These are phyloP conservation scores for Lepraria neglecta DNA, from an alignment of 495 filamentous ascomycete genomes.

Conservation along the genomic window DNA sequence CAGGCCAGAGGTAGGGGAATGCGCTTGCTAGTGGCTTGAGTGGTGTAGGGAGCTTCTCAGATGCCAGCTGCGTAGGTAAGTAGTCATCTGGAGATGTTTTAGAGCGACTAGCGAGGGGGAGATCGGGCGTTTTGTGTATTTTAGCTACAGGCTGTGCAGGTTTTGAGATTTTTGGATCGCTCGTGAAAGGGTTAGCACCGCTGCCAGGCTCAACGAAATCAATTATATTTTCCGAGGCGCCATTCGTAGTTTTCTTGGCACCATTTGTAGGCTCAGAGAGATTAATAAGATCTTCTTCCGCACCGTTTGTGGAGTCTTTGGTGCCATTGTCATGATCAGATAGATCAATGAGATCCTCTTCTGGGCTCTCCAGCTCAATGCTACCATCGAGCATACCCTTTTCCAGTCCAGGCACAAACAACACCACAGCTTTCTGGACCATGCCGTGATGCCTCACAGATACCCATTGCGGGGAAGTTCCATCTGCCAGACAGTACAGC, in stretches of 20 bases:
- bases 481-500: conserved; percentile 88
- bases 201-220: neutral
- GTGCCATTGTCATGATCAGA: neutral
- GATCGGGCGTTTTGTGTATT: neutral
- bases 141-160: conserved; percentile 16
- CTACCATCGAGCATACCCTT: conserved; percentile 78
- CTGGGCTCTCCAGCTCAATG: conserved; percentile 44
- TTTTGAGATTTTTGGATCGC: conserved; percentile 3
- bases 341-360: conserved; percentile 29
- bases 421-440: conserved; percentile 77
- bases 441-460: conserved; percentile 66
- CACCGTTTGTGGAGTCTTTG: neutral
- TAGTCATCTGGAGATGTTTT: conserved; percentile 54
- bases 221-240: neutral
- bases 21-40: conserved; percentile 70
- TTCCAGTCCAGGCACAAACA: conserved; percentile 91
- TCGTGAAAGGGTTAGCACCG: conserved; percentile 4
- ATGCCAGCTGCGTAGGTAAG: conserved; percentile 60
- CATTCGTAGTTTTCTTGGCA: neutral
- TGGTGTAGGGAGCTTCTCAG: conserved; percentile 52
- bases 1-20: conserved; percentile 84
- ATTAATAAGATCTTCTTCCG: neutral
- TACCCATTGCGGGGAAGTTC: conserved; percentile 76
- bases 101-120: neutral
- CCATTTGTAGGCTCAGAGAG: neutral